Evolutionary conservation across 257 asterid species (phyloP).

Genomic region (Mitragyna speciosa): DNA sequence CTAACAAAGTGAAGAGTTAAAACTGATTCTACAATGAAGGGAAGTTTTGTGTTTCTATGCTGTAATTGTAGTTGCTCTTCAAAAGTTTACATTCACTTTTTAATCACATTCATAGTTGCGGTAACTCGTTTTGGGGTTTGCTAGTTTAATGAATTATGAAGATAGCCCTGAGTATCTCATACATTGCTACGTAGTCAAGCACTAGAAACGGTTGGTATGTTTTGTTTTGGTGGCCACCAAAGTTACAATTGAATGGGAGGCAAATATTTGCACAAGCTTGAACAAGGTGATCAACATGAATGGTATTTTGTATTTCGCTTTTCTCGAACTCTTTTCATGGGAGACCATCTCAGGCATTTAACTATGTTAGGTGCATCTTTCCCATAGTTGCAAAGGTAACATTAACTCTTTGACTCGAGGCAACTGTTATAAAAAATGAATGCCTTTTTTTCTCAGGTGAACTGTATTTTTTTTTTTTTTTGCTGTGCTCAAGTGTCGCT

Average conservation of each 20-base stretch:
- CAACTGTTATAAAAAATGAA: no score
- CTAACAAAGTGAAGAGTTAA: not conserved
- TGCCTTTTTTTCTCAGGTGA: not conserved
- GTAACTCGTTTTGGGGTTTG: not conserved
- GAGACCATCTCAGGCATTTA: not conserved
- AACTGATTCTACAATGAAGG: no score
- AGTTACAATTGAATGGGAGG: not conserved
- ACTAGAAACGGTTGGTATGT: not conserved
- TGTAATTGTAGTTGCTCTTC: not conserved
- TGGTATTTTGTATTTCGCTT: not conserved
- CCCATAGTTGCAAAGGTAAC: not conserved
- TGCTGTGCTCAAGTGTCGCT: not conserved
- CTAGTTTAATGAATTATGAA: not conserved
- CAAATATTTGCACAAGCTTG: not conserved
- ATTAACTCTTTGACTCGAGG: not conserved
- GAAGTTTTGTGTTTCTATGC: no score
- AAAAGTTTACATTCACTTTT: not conserved
- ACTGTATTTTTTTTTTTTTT: not conserved
- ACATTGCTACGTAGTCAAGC: not conserved
- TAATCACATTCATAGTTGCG: not conserved
- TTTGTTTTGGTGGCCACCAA: not conserved
- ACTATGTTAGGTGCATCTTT: not conserved
- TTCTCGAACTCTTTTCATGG: not conserved
- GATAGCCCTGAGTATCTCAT: not conserved
- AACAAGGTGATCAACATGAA: not conserved